Evolutionary conservation across 192 early-diverging fungal genomes (phyloP).

Genomic region (Mortierella antarctica): DNA sequence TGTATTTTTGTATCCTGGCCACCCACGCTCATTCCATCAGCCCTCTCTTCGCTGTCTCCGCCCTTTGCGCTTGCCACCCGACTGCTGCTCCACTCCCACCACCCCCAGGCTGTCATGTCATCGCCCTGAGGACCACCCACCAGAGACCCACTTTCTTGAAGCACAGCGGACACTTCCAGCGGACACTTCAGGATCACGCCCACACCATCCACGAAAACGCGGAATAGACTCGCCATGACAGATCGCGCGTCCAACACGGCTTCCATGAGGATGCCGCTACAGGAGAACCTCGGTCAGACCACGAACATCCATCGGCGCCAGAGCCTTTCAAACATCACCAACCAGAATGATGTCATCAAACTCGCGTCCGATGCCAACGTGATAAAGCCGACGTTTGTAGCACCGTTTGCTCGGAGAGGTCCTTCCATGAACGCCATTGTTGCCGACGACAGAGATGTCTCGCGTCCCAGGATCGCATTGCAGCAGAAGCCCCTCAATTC

Average conservation of each 20-base stretch:
- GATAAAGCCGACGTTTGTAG: not conserved
- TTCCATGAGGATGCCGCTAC: constrained; percentile 1
- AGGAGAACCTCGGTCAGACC: not conserved
- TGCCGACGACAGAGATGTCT: constrained; percentile 4
- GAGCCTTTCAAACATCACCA: not conserved
- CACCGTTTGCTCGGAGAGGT: not conserved
- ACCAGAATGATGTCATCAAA: not conserved
- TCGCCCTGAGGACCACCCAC: not conserved
- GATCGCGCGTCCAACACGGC: constrained; percentile 5
- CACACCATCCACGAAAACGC: not conserved
- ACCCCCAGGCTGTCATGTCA: too few species aligned
- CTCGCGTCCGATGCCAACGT: not conserved
- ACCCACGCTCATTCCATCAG: too few species aligned
- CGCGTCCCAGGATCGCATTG: constrained; percentile 13
- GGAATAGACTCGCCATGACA: constrained; percentile 12
- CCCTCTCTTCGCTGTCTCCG: too few species aligned
- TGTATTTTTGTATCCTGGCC: too few species aligned
- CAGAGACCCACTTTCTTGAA: not conserved
- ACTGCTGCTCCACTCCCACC: too few species aligned
- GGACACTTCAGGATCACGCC: constrained; percentile 4
- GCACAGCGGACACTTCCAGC: not conserved
- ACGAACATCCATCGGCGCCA: not conserved
- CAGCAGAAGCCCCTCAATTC: constrained; percentile 6
- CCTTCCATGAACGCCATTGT: not conserved
- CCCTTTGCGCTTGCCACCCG: too few species aligned